These are phyloP conservation scores for Umbilicaria muhlenbergii DNA, from an alignment of 495 filamentous ascomycete genomes.

Conservation along the genomic window DNA sequence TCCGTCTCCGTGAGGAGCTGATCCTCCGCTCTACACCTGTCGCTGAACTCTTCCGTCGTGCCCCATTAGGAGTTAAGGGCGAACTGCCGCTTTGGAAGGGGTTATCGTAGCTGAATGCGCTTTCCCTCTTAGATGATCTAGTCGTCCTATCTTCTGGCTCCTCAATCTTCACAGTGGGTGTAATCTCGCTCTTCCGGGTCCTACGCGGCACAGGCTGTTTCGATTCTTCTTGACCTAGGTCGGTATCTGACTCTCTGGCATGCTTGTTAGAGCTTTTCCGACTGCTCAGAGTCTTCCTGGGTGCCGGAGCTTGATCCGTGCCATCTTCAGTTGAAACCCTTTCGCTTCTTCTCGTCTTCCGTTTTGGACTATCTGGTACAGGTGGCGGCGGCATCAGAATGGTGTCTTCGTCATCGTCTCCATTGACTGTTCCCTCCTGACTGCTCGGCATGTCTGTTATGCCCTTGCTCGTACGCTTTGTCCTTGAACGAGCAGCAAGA, in stretches of 20 bases:
- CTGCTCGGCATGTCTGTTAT: constrained; percentile 63
- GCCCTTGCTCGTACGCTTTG: constrained; percentile 65
- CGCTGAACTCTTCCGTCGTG: constrained; percentile 12
- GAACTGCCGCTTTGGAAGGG: constrained; percentile 84
- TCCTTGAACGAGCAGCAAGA: constrained; percentile 53
- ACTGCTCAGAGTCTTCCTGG: constrained; percentile 17
- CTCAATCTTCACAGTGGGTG: constrained; percentile 24
- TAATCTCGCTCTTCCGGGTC: constrained; percentile 39
- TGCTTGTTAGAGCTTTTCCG: constrained; percentile 34
- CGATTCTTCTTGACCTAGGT: constrained; percentile 27
- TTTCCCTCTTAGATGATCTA: constrained; percentile 24
- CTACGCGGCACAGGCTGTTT: constrained; percentile 31
- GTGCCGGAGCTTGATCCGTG: constrained; percentile 24
- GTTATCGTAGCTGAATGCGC: constrained; percentile 73
- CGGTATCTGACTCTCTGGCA: constrained; percentile 34
- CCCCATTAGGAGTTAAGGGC: constrained; percentile 24
- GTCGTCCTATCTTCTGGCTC: constrained; percentile 22
- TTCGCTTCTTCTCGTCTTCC: constrained; percentile 24
- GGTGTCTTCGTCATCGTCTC: constrained; percentile 26
- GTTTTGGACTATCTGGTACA: constrained; percentile 24
- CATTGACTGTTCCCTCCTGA: constrained; percentile 32
- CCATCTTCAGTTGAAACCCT: constrained; percentile 23
- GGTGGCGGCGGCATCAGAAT: constrained; percentile 31
- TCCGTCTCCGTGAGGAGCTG: constrained; percentile 28
- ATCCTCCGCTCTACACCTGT: constrained; percentile 31